phyloP scores from a whole-genome alignment of 139 green algal species.

The Pleodorina starrii region DNA sequence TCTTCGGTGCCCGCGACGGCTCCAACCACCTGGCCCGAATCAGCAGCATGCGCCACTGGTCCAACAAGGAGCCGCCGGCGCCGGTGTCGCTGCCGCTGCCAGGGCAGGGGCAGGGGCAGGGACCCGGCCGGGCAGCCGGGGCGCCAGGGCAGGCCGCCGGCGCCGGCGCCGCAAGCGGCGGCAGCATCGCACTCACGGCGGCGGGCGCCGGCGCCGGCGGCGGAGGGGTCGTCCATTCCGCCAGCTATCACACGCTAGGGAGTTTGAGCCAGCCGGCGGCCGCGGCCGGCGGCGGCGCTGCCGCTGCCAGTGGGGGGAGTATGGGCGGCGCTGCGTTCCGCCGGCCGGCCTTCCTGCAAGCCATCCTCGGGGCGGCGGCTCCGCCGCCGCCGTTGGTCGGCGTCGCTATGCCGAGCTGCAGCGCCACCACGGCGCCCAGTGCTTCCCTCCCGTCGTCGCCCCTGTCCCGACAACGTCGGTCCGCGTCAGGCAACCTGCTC shows the following conservation, averaged over 20 bases:
- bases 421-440: background rate
- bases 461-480: background rate
- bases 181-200: background rate
- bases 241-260: background rate
- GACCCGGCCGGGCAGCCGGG: background rate
- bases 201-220: background rate
- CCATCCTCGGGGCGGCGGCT: background rate
- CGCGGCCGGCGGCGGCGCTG: background rate
- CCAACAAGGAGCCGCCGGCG: background rate
- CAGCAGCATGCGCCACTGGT: constrained; percentile 14
- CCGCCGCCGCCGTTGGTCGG: background rate
- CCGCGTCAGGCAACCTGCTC: background rate
- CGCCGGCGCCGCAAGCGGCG: background rate
- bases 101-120: too few relatives aligned
- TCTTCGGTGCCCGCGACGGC: constrained; percentile 21
- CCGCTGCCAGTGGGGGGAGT: too few relatives aligned
- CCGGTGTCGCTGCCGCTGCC: background rate
- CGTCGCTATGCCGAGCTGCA: background rate
- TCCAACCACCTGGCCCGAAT: constrained; percentile 9
- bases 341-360: constrained; percentile 18
- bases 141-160: background rate
- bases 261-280: background rate
- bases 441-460: background rate
- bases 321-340: background rate
- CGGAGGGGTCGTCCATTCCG: background rate